Evolutionary conservation across 2,329 filamentous ascomycete genomes (phyloP).

Genomic region (Pseudogymnoascus sp.): DNA sequence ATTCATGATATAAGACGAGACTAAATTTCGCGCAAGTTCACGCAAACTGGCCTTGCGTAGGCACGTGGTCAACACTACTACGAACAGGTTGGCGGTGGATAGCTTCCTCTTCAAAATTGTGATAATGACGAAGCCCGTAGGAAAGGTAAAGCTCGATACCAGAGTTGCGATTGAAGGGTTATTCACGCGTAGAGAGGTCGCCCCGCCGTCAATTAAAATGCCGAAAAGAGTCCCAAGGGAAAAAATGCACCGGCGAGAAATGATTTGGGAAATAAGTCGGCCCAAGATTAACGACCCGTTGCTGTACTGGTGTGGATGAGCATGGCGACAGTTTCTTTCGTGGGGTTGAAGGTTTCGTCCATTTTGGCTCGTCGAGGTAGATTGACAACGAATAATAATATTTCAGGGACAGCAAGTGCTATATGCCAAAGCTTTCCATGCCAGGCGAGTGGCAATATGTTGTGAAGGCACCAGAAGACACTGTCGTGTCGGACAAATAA

Average conservation of each 20-base stretch:
- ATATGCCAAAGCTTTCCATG: not conserved
- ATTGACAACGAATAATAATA: not conserved
- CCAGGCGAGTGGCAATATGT: not conserved
- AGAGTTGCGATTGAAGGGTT: conserved; percentile 8
- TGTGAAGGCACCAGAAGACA: not conserved
- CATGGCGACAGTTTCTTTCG: not conserved
- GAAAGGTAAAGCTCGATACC: conserved; percentile 8
- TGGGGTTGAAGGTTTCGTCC: not conserved
- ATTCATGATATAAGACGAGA: conserved; percentile 8
- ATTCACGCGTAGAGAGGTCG: not conserved
- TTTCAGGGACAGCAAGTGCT: not conserved
- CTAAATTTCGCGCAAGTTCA: not conserved
- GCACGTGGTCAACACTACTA: not conserved
- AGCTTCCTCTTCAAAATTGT: not conserved
- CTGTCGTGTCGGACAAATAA: not conserved
- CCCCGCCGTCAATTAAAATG: not conserved
- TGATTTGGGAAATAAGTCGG: not conserved
- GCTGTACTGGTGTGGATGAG: not conserved
- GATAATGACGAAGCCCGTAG: not conserved
- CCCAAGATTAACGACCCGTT: not conserved
- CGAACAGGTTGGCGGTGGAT: not conserved
- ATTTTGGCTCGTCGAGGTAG: not conserved
- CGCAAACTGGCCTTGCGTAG: not conserved
- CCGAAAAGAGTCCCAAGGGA: conserved; percentile 1
- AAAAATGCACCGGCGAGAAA: conserved; percentile 5